Evolutionary conservation across 768 basidiomycete genomes (phyloP).

Genomic region (Calocybe indica): DNA sequence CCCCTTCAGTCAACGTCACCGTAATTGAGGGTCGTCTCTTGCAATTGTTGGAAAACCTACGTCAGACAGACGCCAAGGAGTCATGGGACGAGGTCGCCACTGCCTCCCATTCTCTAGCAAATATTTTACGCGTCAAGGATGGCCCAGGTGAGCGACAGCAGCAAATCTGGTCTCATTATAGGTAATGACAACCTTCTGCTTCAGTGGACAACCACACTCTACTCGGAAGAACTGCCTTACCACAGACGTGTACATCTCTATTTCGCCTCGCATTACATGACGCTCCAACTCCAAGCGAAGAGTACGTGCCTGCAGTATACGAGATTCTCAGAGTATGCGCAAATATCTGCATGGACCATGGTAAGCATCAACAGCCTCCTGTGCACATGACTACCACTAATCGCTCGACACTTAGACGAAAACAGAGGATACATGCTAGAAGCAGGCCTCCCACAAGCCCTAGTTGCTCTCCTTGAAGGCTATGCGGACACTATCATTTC

Average conservation of each 20-base stretch:
- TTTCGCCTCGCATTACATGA: constrained; percentile 50
- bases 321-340: constrained; percentile 77
- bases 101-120: constrained; percentile 53
- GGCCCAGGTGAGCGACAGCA: constrained; percentile 33
- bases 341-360: constrained; percentile 82
- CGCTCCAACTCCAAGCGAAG: constrained; percentile 34
- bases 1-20: constrained; percentile 20
- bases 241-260: constrained; percentile 58
- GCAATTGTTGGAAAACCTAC: constrained; percentile 24
- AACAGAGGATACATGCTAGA: constrained; percentile 71
- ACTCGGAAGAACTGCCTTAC: constrained; percentile 60
- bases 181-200: constrained; percentile 10
- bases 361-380: constrained; percentile 27
- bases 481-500: constrained; percentile 47
- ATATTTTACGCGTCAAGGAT: constrained; percentile 54
- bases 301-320: constrained; percentile 46
- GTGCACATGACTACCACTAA: constrained; percentile 1
- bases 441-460: constrained; percentile 60
- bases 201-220: constrained; percentile 67
- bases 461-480: constrained; percentile 62
- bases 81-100: constrained; percentile 48
- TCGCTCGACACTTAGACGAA: constrained; percentile 43
- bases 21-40: constrained; percentile 25
- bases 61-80: constrained; percentile 23
- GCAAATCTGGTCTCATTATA: constrained; percentile 1